A percentile compares a stretch with the other conserved stretches of the same genome.
Conservation (phyloP, 2,329 filamentous ascomycete genomes). For the Nigrospora sphaerica region DNA sequence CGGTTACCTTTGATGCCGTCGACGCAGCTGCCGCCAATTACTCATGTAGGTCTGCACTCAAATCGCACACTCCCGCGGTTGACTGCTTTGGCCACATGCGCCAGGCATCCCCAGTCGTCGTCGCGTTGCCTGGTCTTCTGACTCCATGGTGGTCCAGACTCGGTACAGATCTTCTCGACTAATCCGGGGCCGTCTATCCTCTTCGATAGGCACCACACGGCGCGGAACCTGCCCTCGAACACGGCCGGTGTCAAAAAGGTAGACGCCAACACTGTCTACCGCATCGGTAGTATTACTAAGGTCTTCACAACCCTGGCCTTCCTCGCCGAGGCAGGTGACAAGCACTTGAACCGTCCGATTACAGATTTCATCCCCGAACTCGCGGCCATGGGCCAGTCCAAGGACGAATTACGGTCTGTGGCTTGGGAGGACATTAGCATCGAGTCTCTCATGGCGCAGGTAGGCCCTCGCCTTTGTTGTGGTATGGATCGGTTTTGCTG, state of each 20-base stretch:
- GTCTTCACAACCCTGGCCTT: conserved; percentile 28
- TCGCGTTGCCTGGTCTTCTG: no score
- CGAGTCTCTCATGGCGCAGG: conserved; percentile 16
- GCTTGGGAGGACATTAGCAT: conserved; percentile 19
- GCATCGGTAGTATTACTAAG: conserved; percentile 27
- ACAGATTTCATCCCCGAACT: conserved; percentile 31
- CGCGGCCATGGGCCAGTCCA: conserved; percentile 12
- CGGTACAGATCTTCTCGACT: conserved; percentile 3
- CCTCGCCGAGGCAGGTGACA: conserved; percentile 24
- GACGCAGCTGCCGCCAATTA: background rate
- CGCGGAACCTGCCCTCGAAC: conserved; percentile 19
- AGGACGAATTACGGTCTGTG: conserved; percentile 6
- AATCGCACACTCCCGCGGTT: no score
- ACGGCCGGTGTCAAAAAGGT: conserved; percentile 18
- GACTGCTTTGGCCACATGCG: no score
- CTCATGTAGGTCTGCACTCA: background rate
- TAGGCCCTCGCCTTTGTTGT: background rate
- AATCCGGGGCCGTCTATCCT: conserved; percentile 1
- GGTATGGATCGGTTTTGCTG: no score
- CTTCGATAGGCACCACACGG: conserved; percentile 12
- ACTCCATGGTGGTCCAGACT: background rate
- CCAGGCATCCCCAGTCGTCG: no score
- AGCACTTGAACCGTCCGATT: conserved; percentile 28
- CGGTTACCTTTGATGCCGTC: background rate
- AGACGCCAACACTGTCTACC: conserved; percentile 14